phyloP scores from a whole-genome alignment of 768 basidiomycete genomes.

The Lentinus tigrinus region DNA sequence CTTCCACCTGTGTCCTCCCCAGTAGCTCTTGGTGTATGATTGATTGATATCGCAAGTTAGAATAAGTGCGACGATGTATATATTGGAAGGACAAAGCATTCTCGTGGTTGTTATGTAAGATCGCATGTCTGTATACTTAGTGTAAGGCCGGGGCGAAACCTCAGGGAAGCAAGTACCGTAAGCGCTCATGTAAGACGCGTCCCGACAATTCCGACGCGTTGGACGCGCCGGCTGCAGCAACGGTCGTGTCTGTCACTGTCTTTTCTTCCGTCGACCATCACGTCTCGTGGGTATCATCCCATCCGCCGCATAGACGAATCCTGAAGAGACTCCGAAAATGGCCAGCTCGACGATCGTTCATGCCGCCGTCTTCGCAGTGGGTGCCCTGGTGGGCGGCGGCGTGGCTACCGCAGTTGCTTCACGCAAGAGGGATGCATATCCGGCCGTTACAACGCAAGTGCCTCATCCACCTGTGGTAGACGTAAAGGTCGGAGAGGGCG shows the following conservation, averaged over 20 bases:
- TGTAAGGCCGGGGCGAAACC: too few relatives aligned
- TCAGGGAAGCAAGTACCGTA: too few relatives aligned
- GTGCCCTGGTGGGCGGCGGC: constrained; percentile 79
- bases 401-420: constrained; percentile 51
- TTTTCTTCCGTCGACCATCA: neutral
- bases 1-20: neutral
- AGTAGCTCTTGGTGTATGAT: constrained; percentile 25
- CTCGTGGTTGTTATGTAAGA: neutral
- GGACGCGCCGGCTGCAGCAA: too few relatives aligned
- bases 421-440: constrained; percentile 21
- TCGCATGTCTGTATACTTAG: neutral
- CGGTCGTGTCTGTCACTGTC: neutral
- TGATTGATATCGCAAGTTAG: constrained; percentile 21
- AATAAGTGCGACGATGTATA: constrained; percentile 21
- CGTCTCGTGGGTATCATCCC: neutral
- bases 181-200: too few relatives aligned
- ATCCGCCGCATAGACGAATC: neutral
- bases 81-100: constrained; percentile 19
- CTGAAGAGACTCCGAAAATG: constrained; percentile 30
- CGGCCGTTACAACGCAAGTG: neutral
- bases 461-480: constrained; percentile 43
- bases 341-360: constrained; percentile 51
- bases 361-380: constrained; percentile 78
- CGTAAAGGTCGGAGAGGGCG: constrained; percentile 43
- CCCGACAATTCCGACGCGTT: too few relatives aligned